Conservation (phyloP, 1,139 yeast genomes). For the Taphrina confusa region DNA sequence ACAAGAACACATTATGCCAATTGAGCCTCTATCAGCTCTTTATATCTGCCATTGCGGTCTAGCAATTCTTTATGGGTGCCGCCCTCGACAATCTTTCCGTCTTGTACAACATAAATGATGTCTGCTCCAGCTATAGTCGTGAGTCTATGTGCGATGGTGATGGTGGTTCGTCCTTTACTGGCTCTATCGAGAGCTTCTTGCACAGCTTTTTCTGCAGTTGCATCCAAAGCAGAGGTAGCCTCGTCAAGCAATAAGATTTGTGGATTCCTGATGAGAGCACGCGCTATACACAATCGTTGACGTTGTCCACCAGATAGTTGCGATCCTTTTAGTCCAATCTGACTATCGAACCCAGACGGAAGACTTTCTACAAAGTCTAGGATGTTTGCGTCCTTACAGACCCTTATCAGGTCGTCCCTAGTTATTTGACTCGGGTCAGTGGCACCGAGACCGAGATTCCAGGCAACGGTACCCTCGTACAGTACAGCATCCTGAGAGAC, state of each 20-base stretch:
- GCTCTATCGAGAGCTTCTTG: constrained; percentile 60
- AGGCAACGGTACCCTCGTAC: constrained; percentile 83
- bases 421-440: constrained; percentile 53
- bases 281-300: constrained; percentile 78
- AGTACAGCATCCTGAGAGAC: constrained; percentile 91
- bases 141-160: constrained; percentile 86
- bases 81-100: constrained; percentile 78
- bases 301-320: constrained; percentile 86
- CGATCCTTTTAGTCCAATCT: constrained; percentile 83
- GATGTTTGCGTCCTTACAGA: constrained; percentile 69
- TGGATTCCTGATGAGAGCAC: constrained; percentile 74
- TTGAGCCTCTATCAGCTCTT: constrained; percentile 32
- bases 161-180: constrained; percentile 66
- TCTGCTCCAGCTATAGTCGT: constrained; percentile 85
- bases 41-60: constrained; percentile 48
- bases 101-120: constrained; percentile 74
- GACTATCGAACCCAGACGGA: constrained; percentile 79
- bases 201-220: constrained; percentile 81
- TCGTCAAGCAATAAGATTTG: constrained; percentile 72
- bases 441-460: constrained; percentile 75
- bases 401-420: constrained; percentile 64
- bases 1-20: no score
- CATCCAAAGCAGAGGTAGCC: constrained; percentile 54
- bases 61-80: constrained; percentile 71
- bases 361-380: constrained; percentile 54